phyloP scores from a whole-genome alignment of 2,329 filamentous ascomycete genomes.

The Paradendryphiella salina region DNA sequence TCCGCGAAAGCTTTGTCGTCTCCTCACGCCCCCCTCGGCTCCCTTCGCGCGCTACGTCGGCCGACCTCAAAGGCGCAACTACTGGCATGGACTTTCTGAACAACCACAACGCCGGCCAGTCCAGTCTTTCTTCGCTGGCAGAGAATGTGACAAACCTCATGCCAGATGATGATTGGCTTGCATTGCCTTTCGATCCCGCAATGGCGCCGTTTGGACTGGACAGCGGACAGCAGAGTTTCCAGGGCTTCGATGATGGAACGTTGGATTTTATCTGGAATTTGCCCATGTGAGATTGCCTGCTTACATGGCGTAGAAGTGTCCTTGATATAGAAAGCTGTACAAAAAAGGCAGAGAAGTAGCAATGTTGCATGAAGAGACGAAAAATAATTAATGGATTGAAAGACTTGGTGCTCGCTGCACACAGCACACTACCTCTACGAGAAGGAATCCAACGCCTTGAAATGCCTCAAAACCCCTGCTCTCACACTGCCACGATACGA shows the following conservation, averaged over 20 bases:
- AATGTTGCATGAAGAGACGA: background rate
- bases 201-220: constrained; percentile 48
- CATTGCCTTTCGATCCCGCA: constrained; percentile 45
- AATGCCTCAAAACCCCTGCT: background rate
- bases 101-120: constrained; percentile 44
- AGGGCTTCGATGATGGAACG: constrained; percentile 46
- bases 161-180: constrained; percentile 47
- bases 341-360: background rate
- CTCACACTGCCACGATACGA: background rate
- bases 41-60: constrained; percentile 35
- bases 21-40: constrained; percentile 44
- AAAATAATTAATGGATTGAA: background rate
- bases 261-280: constrained; percentile 49
- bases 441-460: background rate
- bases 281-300: constrained; percentile 29
- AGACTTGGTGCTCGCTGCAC: background rate
- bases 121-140: constrained; percentile 41
- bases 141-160: constrained; percentile 43
- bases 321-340: background rate
- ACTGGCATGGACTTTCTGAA: constrained; percentile 45
- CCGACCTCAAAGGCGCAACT: constrained; percentile 34
- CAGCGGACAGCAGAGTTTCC: constrained; percentile 39
- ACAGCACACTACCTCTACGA: background rate
- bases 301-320: background rate
- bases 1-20: constrained; percentile 45